Evolutionary conservation across 768 basidiomycete genomes (phyloP).

Genomic region (Mycena capillaripes): DNA sequence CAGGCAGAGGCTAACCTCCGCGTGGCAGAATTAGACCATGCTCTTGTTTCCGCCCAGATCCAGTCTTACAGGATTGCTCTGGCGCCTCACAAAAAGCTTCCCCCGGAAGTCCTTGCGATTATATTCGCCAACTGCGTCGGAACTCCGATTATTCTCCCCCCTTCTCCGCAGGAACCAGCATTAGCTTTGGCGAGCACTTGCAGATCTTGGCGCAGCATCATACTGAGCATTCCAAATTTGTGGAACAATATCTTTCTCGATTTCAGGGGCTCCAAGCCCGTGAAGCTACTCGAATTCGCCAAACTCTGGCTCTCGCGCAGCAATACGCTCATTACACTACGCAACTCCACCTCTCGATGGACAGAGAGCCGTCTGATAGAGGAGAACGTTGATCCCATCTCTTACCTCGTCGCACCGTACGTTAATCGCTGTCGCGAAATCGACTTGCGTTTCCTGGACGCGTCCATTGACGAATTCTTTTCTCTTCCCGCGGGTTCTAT

Average conservation of each 20-base stretch:
- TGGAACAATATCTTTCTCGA: conserved; percentile 38
- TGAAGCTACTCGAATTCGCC: conserved; percentile 28
- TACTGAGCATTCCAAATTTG: conserved; percentile 31
- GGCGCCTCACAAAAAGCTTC: conserved; percentile 32
- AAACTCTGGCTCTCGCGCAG: conserved; percentile 35
- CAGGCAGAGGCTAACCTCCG: conserved; percentile 22
- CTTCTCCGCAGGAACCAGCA: conserved; percentile 19
- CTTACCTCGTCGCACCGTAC: conserved; percentile 32
- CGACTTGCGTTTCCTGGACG: conserved; percentile 36
- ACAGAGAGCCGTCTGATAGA: conserved; percentile 15
- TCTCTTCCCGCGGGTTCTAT: conserved; percentile 31
- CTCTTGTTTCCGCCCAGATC: conserved; percentile 20
- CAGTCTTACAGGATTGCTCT: conserved; percentile 28
- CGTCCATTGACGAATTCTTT: conserved; percentile 38
- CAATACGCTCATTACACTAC: conserved; percentile 31
- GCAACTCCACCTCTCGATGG: conserved; percentile 35
- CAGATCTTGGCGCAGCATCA: conserved; percentile 28
- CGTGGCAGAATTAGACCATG: neutral
- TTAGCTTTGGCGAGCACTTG: conserved; percentile 33
- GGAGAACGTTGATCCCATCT: conserved; percentile 26
- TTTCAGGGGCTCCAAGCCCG: conserved; percentile 26
- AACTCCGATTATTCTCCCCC: conserved; percentile 36
- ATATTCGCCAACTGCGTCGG: conserved; percentile 31
- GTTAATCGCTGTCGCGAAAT: conserved; percentile 33
- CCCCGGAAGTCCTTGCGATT: conserved; percentile 26